Evolutionary conservation across 2,329 filamentous ascomycete genomes (phyloP), one percentile per base, ranked within the genome.

Genomic region (Fusarium guadeloupense): DNA sequence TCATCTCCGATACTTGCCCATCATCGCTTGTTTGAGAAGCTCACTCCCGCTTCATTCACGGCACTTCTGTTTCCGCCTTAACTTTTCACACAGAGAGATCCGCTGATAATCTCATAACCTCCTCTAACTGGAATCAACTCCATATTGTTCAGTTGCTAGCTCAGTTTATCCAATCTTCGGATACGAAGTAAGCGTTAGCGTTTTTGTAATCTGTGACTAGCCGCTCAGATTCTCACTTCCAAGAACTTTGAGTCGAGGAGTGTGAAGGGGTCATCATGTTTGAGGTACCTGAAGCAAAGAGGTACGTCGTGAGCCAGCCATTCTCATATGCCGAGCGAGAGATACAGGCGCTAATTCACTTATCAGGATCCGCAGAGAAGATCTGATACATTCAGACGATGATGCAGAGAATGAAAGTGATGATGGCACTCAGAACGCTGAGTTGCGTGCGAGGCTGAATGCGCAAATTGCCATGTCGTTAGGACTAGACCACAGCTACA

Each of bases 301-400:
- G 74, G 74, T 74, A 41, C 56, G 47, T 49, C 43, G 40, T 21
- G 30, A 21, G 21, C 26, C 10, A 20, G n/a, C 13, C 40, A 33
- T 2, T 8, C n/a, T 26, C 41, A 33, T 21, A 7, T 13, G 5
- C 19, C 19, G n/a, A n/a, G n/a, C n/a, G n/a, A n/a, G n/a, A 9
- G n/a, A 21, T 9, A 13, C 23, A 19, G 23, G 4, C 49, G 28
- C 56, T 69, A 41, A 69, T 25, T 17, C 9, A 17, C 12, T 19
- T 12, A 26, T 9, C 49, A 85, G 85, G 59, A 81, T 88, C 48
- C 80, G 85, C 25, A 79, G 85, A 49, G 78, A 83, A 61, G 83
- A 87, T 33, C 73, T 88, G 17, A 76, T 78, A 52, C 74, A 71
- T 40, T 77, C 77, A 10, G 72, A 71, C 39, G 65, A 63, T 12